phyloP scores from a whole-genome alignment of 805 yeast genomes.

The Starmerella apicola region DNA sequence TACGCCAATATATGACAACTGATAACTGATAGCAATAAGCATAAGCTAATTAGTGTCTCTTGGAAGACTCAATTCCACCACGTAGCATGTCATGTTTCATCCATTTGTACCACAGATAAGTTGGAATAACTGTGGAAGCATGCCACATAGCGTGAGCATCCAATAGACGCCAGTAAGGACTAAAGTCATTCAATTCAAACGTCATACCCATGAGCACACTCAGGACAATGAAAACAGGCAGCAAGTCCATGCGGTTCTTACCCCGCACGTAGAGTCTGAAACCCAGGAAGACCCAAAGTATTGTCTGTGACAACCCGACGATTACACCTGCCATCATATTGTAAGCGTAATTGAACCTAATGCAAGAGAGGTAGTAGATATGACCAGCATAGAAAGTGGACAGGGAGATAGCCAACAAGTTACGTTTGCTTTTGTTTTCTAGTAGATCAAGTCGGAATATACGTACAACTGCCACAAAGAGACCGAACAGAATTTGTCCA shows the following conservation, averaged over 20 bases:
- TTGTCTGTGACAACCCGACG: slow-evolving; percentile 66
- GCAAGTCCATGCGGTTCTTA: slow-evolving; percentile 31
- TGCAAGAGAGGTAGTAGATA: slow-evolving; percentile 44
- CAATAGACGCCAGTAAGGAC: slow-evolving; percentile 52
- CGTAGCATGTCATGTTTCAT: slow-evolving; percentile 26
- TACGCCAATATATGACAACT: no score
- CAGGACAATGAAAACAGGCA: slow-evolving; percentile 41
- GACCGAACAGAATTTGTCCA: slow-evolving; percentile 67
- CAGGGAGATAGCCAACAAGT: slow-evolving; percentile 29
- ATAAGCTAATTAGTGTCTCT: no score
- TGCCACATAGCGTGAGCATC: slow-evolving; percentile 98
- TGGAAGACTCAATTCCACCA: slow-evolving; percentile 3
- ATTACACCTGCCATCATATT: slow-evolving; percentile 83
- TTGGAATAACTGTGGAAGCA: slow-evolving; percentile 71
- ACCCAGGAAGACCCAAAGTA: slow-evolving; percentile 34
- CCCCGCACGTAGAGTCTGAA: slow-evolving; percentile 20
- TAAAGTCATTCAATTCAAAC: slow-evolving; percentile 83
- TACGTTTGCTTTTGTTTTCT: slow-evolving; percentile 24
- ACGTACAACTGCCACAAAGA: slow-evolving; percentile 55
- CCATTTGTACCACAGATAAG: slow-evolving; percentile 56
- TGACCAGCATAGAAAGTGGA: slow-evolving; percentile 46
- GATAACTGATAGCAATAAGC: no score
- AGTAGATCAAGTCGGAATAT: slow-evolving; percentile 44
- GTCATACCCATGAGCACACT: slow-evolving; percentile 63
- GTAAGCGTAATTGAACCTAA: slow-evolving; percentile 82